Percentiles rank a stretch among this genome's conserved stretches.
These are phyloP conservation scores for Komagataella pastoris DNA, from an alignment of 805 yeast species.

Conservation along the genomic window DNA sequence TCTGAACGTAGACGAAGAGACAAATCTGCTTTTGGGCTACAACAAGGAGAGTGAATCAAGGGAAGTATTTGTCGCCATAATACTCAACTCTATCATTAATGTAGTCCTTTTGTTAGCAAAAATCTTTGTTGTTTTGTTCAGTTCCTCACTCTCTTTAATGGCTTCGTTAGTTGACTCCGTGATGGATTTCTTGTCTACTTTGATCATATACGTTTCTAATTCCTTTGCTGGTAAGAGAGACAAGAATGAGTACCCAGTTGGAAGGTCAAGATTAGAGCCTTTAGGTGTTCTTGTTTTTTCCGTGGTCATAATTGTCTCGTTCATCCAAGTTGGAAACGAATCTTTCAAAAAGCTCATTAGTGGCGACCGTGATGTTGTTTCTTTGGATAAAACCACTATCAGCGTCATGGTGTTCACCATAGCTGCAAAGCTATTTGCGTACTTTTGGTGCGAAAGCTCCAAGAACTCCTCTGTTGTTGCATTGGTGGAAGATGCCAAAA, in stretches of 20 bases:
- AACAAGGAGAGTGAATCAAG: conserved; percentile 26
- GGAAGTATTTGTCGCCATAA: conserved; percentile 45
- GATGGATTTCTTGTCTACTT: conserved; percentile 60
- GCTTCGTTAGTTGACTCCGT: conserved; percentile 73
- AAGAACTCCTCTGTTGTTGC: conserved; percentile 63
- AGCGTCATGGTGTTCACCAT: conserved; percentile 54
- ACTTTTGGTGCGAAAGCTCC: conserved; percentile 47
- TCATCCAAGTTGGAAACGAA: conserved; percentile 59
- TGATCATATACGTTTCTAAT: conserved; percentile 56
- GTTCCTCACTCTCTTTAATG: conserved; percentile 60
- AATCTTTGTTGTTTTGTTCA: conserved; percentile 41
- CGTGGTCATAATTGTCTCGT: conserved; percentile 55
- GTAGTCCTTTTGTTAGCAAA: conserved; percentile 48
- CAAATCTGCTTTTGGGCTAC: conserved; percentile 39
- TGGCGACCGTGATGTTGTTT: conserved; percentile 24
- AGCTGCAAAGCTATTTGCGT: conserved; percentile 43
- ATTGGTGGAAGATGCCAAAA: conserved; percentile 68
- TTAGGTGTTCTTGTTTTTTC: conserved; percentile 67
- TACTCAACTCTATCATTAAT: conserved; percentile 50
- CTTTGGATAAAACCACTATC: conserved; percentile 35
- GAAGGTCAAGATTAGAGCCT: conserved; percentile 63
- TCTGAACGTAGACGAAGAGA: conserved; percentile 39
- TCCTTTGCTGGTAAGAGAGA: conserved; percentile 25
- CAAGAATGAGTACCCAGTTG: conserved; percentile 43
- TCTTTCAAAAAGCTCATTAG: conserved; percentile 35